Evolutionary conservation across 495 filamentous ascomycete species (phyloP).

Genomic region (Talaromyces ruber): DNA sequence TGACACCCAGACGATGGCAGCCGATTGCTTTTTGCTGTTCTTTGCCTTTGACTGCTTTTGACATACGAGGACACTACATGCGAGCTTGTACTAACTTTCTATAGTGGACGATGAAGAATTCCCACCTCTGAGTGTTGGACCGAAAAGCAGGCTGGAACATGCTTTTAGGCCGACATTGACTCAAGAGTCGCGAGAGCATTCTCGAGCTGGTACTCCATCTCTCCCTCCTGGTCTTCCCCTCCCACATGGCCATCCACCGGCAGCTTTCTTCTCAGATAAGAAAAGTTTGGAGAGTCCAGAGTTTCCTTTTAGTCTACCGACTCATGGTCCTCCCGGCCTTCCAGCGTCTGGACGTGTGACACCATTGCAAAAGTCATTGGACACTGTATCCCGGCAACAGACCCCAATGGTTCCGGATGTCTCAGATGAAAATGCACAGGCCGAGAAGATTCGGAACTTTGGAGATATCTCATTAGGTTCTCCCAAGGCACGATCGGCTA

Average conservation of each 20-base stretch:
- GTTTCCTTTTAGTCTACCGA: constrained; percentile 17
- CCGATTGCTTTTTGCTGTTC: constrained; percentile 11
- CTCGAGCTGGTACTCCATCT: constrained; percentile 45
- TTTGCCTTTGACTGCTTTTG: constrained; percentile 8
- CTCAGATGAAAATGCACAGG: constrained; percentile 10
- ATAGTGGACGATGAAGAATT: constrained; percentile 43
- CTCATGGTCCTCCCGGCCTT: constrained; percentile 22
- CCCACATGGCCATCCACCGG: constrained; percentile 43
- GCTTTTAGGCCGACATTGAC: constrained; percentile 33
- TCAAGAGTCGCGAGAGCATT: constrained; percentile 20
- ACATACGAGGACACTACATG: constrained; percentile 5
- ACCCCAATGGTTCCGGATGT: constrained; percentile 15
- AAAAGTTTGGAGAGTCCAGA: constrained; percentile 24
- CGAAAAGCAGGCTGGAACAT: constrained; percentile 34
- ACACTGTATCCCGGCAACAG: constrained; percentile 12
- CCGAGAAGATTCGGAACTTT: constrained; percentile 23
- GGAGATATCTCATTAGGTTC: constrained; percentile 36
- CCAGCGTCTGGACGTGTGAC: constrained; percentile 21
- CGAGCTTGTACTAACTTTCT: constrained; percentile 15
- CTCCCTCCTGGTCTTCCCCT: constrained; percentile 60
- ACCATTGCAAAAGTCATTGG: constrained; percentile 18
- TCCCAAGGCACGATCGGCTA: constrained; percentile 29
- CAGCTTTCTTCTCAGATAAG: constrained; percentile 27
- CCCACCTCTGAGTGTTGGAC: constrained; percentile 34
- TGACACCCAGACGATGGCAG: constrained; percentile 1